phyloP scores from a whole-genome alignment of 73 alveolate species.

The Tetrahymena borealis region DNA sequence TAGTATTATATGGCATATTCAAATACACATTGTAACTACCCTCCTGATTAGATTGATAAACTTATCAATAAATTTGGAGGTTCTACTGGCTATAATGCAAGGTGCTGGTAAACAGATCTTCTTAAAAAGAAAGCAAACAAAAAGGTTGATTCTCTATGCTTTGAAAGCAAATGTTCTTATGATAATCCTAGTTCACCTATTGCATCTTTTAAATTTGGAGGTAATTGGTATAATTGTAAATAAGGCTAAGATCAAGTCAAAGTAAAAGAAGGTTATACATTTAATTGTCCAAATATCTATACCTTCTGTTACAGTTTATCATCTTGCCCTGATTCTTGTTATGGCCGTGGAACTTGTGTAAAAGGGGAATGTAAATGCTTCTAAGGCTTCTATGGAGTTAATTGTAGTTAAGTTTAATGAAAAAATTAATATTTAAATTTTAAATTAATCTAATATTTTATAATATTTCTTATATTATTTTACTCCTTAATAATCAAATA shows the following conservation, averaged over 20 bases:
- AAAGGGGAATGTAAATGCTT: not conserved
- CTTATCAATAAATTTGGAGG: conserved; percentile 13
- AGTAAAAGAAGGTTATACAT: not conserved
- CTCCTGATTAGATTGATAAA: not conserved
- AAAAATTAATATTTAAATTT: not conserved
- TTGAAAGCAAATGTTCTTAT: not conserved
- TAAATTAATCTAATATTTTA: too few species aligned
- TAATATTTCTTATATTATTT: too few species aligned
- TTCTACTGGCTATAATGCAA: not conserved
- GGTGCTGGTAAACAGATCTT: conserved; percentile 8
- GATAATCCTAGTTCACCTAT: not conserved
- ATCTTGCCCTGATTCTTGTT: not conserved
- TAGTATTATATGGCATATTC: conserved; percentile 10
- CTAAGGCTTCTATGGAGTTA: not conserved
- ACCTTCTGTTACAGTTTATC: not conserved
- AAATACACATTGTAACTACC: conserved; percentile 17
- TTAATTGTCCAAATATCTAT: not conserved
- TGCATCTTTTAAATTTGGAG: not conserved
- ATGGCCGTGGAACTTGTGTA: not conserved
- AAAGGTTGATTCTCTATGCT: not conserved
- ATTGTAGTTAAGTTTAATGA: not conserved
- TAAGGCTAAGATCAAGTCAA: not conserved
- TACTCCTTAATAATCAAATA: too few species aligned
- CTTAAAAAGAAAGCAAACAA: not conserved
- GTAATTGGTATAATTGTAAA: not conserved